These are phyloP conservation scores for Raffaelea deltoideospora DNA, from an alignment of 2,329 filamentous ascomycete species.

Conservation along the genomic window DNA sequence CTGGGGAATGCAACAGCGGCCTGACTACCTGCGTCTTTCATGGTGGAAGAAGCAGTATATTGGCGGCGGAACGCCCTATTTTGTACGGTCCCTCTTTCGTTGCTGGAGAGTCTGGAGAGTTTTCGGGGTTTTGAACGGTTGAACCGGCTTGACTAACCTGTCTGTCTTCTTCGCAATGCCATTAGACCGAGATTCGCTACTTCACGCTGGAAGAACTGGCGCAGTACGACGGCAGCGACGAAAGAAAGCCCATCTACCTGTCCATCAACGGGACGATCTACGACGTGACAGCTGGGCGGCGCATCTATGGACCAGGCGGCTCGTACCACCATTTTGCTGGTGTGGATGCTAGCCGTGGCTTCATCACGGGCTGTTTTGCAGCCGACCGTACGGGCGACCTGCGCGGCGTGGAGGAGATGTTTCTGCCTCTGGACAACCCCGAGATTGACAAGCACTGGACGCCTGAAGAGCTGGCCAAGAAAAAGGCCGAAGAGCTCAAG, in stretches of 20 bases:
- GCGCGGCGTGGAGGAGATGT: conserved; percentile 78
- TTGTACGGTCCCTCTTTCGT: too few species aligned
- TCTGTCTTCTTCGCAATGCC: too few species aligned
- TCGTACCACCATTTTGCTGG: conserved; percentile 80
- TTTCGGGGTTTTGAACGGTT: too few species aligned
- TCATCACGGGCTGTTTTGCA: conserved; percentile 83
- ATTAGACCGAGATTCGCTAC: too few species aligned
- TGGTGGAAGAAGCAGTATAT: conserved; percentile 48
- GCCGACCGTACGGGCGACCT: conserved; percentile 75
- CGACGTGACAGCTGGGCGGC: conserved; percentile 56
- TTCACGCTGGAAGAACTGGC: conserved; percentile 64
- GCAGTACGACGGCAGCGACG: conserved; percentile 63
- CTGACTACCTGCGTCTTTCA: conserved; percentile 44
- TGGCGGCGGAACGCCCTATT: conserved; percentile 21
- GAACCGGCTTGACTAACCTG: too few species aligned
- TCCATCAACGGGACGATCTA: conserved; percentile 80
- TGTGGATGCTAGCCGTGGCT: conserved; percentile 71
- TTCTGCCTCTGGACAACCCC: conserved; percentile 47
- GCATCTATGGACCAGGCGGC: conserved; percentile 70
- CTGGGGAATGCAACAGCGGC: conserved; percentile 48
- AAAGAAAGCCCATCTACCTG: conserved; percentile 67
- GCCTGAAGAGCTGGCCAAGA: conserved; percentile 33
- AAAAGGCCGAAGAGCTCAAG: conserved; percentile 47
- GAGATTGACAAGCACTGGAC: conserved; percentile 49
- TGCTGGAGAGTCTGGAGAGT: too few species aligned